Base-by-base conservation (phyloP, 345 rosid genomes). In the Rhodomyrtus tomentosa region DNA sequence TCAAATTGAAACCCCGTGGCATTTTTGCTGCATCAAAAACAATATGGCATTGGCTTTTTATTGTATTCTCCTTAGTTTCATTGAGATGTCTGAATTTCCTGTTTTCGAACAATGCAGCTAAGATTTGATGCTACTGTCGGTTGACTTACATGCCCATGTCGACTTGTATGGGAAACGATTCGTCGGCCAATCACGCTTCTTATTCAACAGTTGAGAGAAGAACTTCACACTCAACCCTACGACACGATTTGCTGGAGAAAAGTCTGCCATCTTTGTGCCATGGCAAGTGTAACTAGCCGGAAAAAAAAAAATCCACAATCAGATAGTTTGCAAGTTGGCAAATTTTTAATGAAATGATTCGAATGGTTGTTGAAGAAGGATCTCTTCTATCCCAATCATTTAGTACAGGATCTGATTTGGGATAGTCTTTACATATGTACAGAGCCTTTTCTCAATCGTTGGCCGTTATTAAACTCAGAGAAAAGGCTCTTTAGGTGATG, bases 361-460 rank as follows among this genome's bases (percentile, higher is more conserved):
- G 50, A 51, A 74, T 45, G 36, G 55, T 12, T 82, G 24, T 21
- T 62, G 10, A 82, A 89, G 90, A 91, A 92, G 82, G 93, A 92
- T 80, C 49, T 89, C 48, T 89, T 86, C 50, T 88, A 87, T 88
- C 91, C 91, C 22, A 90, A 85, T 85, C 89, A 90, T 59, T 52
- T 84, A 76, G 49, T 90, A 68, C 93, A 93, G 82, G 88, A 88
- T 29, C 11, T 87, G 38, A 14, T 92, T 11, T 90, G 92, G 93
- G 89, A 88, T 38, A 81, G 89, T 52, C 81, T 89, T 32, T 85
- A 87, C 48, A 74, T 84, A 49, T 15, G 53, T 21, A 84, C 86
- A 4, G 94, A 92, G 84, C 93, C 92, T 52, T 82, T 92, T 53
- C 89, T 90, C 21, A 85, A 20, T 38, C 85, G 89, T 45, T 92